phyloP scores from a whole-genome alignment of 495 filamentous ascomycete genomes.

The Penicillium bialowiezense region DNA sequence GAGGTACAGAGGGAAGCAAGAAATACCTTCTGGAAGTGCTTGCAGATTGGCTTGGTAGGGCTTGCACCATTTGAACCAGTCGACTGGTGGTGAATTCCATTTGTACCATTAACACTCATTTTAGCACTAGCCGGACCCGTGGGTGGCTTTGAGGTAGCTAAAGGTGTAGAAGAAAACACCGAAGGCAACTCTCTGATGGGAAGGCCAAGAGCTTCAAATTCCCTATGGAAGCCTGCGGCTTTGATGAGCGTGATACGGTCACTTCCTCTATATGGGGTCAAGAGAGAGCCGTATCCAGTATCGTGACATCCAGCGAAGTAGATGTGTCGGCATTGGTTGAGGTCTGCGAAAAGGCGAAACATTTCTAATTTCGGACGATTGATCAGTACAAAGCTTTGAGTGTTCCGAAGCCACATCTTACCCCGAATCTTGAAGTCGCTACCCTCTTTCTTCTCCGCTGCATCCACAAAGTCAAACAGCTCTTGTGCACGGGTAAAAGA shows the following conservation, averaged over 20 bases:
- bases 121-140: conserved; percentile 9
- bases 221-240: conserved; percentile 34
- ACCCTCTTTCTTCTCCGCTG: conserved; percentile 59
- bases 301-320: conserved; percentile 65
- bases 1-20: no score
- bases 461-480: conserved; percentile 61
- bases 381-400: background rate
- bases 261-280: conserved; percentile 49
- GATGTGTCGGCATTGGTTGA: conserved; percentile 64
- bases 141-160: conserved; percentile 19
- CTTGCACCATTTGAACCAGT: conserved; percentile 6
- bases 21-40: conserved; percentile 39
- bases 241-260: conserved; percentile 55
- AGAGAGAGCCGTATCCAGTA: conserved; percentile 52
- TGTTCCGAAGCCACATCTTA: conserved; percentile 16
- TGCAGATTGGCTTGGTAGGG: conserved; percentile 28
- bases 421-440: conserved; percentile 59
- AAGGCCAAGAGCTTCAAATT: conserved; percentile 35
- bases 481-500: conserved; percentile 59
- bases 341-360: conserved; percentile 55
- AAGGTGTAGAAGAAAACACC: conserved; percentile 39
- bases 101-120: conserved; percentile 4
- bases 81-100: background rate
- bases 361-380: conserved; percentile 31
- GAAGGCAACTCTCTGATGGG: conserved; percentile 42